These are phyloP conservation scores for Puccinia horiana DNA, from an alignment of 1,284 basidiomycete species.

Conservation along the genomic window DNA sequence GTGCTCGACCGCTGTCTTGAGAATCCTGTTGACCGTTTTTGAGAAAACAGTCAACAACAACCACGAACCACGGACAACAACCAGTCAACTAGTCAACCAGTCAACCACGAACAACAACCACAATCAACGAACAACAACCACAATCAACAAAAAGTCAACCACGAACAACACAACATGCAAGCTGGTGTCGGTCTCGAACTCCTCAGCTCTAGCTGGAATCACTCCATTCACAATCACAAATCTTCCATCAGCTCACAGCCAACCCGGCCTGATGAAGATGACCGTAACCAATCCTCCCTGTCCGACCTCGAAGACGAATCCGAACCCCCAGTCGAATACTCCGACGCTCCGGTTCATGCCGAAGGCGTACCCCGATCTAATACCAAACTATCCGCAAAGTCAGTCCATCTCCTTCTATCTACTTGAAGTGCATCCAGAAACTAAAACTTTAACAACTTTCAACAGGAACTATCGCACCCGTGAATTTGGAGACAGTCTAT, in stretches of 20 bases:
- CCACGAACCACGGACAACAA: background rate
- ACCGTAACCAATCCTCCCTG: background rate
- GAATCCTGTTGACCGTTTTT: background rate
- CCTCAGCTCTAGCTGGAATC: slow-evolving; percentile 3
- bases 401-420: background rate
- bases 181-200: background rate
- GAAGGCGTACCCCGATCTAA: slow-evolving; percentile 29
- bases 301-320: slow-evolving; percentile 26
- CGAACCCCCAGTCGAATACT: slow-evolving; percentile 31
- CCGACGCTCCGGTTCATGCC: slow-evolving; percentile 33
- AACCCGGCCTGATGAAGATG: background rate
- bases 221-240: background rate
- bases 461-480: slow-evolving; percentile 30
- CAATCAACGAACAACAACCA: background rate
- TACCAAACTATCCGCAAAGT: slow-evolving; percentile 26
- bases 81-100: background rate
- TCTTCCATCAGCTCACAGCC: slow-evolving; percentile 9
- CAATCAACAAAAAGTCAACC: background rate
- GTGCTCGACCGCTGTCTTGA: background rate
- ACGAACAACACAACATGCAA: background rate
- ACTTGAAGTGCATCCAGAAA: background rate
- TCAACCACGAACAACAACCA: background rate
- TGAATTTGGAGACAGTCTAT: slow-evolving; percentile 24
- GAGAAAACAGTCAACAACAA: background rate
- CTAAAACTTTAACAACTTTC: background rate